Base-by-base conservation (phyloP, 768 basidiomycete species). In the Brasilioporus rufonigricans region DNA sequence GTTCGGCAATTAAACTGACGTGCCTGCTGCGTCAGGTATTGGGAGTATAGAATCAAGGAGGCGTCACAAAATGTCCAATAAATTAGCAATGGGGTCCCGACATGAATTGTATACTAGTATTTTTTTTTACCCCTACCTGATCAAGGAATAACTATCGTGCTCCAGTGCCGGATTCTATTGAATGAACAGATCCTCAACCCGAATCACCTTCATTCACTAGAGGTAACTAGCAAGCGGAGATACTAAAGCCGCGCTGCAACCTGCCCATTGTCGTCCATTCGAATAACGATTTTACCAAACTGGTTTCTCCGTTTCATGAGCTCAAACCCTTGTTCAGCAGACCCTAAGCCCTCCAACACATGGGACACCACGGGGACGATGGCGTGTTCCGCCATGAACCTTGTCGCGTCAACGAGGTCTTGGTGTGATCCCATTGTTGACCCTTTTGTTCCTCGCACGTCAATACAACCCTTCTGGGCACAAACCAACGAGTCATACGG, bases 341-440 rank as follows among this genome's bases (percentile, higher is more conserved):
- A 69, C 48, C 78, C 80, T 49, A 93, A 74, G 3, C 88, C 88
- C 40, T 83, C 74, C n/a, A 91, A 65, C 26, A 91, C 79, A 57
- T 83, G 77, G 9, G 87, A 86, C 1, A 93, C 80, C 46, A 87
- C 74, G 3, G 91, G 91, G 1, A 82, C 74, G 53, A 94, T 85
- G 44, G 74, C 76, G 58, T 91, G 84, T 63, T 84, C 69, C 4
- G 75, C 71, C 23, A 93, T 68, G 71, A 94, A 93, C 14, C 72
- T 68, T 1, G 89, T 90, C 21, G 89, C 90, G 31, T 84, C 82
- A 49, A 78, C 67, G 54, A 93, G 76, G 71, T 93, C 91, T 51
- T 81, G 76, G 60, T 78, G 81, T 9, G 90, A 91, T 18, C 90
- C 91, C 90, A 93, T 91, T 26, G 86, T 91, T 2, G 89, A 89